phyloP scores from a whole-genome alignment of 139 green algal genomes.

The Pleodorina starrii region DNA sequence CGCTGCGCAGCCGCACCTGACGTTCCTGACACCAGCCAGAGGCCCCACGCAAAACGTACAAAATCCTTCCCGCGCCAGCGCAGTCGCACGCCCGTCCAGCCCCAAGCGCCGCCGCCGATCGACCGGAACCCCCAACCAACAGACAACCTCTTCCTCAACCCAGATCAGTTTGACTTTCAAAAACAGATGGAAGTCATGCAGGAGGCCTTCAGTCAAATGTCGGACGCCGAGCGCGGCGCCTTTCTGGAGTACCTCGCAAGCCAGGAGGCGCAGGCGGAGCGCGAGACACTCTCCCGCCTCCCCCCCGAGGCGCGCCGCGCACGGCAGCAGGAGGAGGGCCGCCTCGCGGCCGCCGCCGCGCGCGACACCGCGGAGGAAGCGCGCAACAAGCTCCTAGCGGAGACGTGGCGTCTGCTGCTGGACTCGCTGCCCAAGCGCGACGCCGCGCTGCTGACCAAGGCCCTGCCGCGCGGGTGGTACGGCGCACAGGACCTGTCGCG shows the following conservation, averaged over 20 bases:
- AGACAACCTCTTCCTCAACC: slow-evolving; percentile 17
- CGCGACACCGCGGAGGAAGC: too few species aligned
- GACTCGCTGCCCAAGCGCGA: neutral
- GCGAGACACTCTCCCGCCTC: neutral
- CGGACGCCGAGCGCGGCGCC: neutral
- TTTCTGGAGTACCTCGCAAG: slow-evolving; percentile 19
- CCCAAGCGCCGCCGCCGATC: slow-evolving; percentile 5
- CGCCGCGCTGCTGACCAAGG: neutral
- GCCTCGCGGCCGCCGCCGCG: neutral
- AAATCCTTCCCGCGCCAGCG: neutral
- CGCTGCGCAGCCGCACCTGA: neutral
- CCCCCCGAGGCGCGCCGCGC: neutral
- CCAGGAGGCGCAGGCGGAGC: neutral
- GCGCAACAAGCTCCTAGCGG: neutral
- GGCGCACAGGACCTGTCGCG: neutral
- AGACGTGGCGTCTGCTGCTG: neutral
- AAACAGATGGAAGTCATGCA: slow-evolving; percentile 24
- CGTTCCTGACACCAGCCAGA: neutral
- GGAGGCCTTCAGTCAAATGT: slow-evolving; percentile 8
- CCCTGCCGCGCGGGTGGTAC: slow-evolving; percentile 1
- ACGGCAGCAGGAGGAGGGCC: neutral
- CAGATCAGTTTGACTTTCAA: slow-evolving; percentile 1
- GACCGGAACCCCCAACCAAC: neutral
- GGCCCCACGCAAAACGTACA: neutral
- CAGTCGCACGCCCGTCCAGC: neutral